Evolutionary conservation across 1,139 yeast species (phyloP).

Genomic region (Yamadazyma atmosphaerica): DNA sequence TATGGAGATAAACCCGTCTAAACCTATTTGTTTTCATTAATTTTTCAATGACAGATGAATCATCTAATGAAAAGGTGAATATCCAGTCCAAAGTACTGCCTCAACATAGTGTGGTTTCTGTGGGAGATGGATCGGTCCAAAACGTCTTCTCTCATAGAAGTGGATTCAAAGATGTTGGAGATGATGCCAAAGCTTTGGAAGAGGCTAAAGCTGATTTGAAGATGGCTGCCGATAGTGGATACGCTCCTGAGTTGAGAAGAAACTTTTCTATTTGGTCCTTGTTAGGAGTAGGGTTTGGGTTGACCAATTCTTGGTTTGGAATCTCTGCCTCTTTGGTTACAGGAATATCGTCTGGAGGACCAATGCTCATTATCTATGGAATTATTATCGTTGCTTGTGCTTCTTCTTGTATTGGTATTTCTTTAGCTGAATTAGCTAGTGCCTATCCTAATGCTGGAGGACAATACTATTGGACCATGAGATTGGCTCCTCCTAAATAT

Average conservation of each 20-base stretch:
- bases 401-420: constrained; percentile 39
- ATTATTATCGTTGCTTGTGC: constrained; percentile 57
- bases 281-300: constrained; percentile 62
- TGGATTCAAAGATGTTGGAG: constrained; percentile 1
- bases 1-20: no score
- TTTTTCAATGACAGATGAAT: no score
- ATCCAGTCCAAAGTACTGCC: constrained; percentile 2
- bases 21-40: no score
- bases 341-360: constrained; percentile 66
- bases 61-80: constrained; percentile 1
- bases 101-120: background rate
- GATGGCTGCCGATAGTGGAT: constrained; percentile 35
- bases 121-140: background rate
- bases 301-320: constrained; percentile 67
- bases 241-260: constrained; percentile 43
- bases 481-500: constrained; percentile 49
- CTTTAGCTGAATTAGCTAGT: constrained; percentile 49
- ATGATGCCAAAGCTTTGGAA: constrained; percentile 15
- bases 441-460: constrained; percentile 67
- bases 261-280: constrained; percentile 54
- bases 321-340: constrained; percentile 62
- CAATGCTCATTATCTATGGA: constrained; percentile 64
- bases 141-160: constrained; percentile 5
- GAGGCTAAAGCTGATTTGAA: constrained; percentile 35
- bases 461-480: constrained; percentile 63